Base-by-base conservation (phyloP, 495 filamentous ascomycete genomes). In the Trichocladium antarcticum region DNA sequence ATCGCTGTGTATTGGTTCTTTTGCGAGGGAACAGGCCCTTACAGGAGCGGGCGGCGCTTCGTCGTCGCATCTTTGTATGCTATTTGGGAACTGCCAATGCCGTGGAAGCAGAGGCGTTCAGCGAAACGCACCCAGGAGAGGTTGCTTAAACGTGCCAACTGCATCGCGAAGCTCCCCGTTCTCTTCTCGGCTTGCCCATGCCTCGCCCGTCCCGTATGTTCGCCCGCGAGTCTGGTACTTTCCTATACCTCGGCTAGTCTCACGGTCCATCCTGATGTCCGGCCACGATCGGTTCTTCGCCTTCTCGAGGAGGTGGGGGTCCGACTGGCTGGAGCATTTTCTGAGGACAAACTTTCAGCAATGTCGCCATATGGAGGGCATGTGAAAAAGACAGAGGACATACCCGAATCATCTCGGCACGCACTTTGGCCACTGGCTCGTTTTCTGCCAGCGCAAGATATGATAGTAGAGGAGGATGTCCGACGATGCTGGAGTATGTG, bases 271-370 rank as follows among this genome's bases (percentile, higher is more conserved):
- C 49, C 29, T 42, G 51, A n/a, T 44, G 37, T 21, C 48, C 20
- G 11, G 32, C 14, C 16, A 44, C 37, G 10, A 52, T 35, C 5
- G 43, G 58, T 42, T 68, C 67, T 24, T 73, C 69, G 7, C 71
- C 76, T 57, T 77, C 76, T 35, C 76, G 77, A 51, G 79, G 74
- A 15, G 88, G 88, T 47, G 88, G 87, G 53, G 84, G 83, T 38
- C 90, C 89, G 49, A 82, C 87, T 3, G 89, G 89, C 56, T 88
- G 79, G 37, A 96, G 80, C 90, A 97, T 97, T 70, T 87, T 85
- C 76, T 80, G 45, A 37, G 28, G 9, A 32, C 0, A 1, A 14
- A 37, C 8, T 17, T 21, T 50, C 31, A 53, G 43, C 31, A 12
- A 28, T 17, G 45, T 19, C 9, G 2, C 5, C 31, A 3, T 10